A percentile compares a stretch with the other conserved stretches of the same genome.
Evolutionary conservation across 495 filamentous ascomycete species (phyloP).

Genomic region (Penicillium cosmopolitanum): DNA sequence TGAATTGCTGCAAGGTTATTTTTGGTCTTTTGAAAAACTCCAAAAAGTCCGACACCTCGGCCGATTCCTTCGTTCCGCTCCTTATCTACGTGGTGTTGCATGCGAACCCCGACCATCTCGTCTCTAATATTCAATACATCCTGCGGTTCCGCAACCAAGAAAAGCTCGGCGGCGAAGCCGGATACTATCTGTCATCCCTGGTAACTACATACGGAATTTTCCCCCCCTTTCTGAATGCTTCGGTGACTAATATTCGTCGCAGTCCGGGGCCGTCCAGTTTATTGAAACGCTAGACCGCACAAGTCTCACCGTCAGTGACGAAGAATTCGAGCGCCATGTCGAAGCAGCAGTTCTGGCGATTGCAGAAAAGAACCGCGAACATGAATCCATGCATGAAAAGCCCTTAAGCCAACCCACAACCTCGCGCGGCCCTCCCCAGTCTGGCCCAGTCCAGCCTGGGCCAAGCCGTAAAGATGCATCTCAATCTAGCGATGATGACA

Average conservation of each 20-base stretch:
- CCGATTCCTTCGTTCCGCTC: constrained; percentile 93
- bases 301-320: constrained; percentile 87
- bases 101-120: constrained; percentile 91
- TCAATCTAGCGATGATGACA: constrained; percentile 63
- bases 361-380: constrained; percentile 77
- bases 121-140: constrained; percentile 98
- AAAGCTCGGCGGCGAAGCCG: constrained; percentile 93
- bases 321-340: constrained; percentile 93
- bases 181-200: constrained; percentile 97
- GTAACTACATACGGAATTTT: constrained; percentile 43
- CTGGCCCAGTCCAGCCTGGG: constrained; percentile 37
- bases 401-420: constrained; percentile 21
- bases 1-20: constrained; percentile 99
- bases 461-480: constrained; percentile 41
- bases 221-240: background rate
- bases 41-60: constrained; percentile 84
- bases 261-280: constrained; percentile 96
- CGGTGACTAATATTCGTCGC: constrained; percentile 16
- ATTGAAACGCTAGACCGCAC: constrained; percentile 96
- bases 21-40: constrained; percentile 94
- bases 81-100: constrained; percentile 95
- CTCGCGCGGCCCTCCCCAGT: constrained; percentile 31
- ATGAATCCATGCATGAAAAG: constrained; percentile 62
- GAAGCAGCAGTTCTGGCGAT: constrained; percentile 96
- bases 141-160: constrained; percentile 96